These are phyloP conservation scores for Candida ponderosae DNA, from an alignment of 805 yeast genomes.

Conservation along the genomic window DNA sequence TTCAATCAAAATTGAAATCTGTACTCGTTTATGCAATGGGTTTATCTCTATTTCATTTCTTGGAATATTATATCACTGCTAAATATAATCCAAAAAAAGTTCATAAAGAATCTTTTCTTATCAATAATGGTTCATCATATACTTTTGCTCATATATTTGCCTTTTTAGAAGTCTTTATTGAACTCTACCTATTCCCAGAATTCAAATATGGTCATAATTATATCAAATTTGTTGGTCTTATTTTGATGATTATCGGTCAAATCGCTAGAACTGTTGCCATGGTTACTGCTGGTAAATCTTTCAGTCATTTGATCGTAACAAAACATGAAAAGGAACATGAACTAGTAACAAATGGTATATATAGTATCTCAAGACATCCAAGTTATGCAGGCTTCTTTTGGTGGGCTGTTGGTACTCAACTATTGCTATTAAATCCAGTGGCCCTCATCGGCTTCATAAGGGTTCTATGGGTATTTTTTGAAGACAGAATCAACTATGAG, in stretches of 20 bases:
- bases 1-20: constrained; percentile 22
- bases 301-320: constrained; percentile 70
- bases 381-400: constrained; percentile 85
- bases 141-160: constrained; percentile 50
- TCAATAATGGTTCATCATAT: constrained; percentile 57
- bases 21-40: constrained; percentile 42
- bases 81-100: constrained; percentile 59
- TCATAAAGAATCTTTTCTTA: constrained; percentile 60
- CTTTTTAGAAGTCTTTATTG: constrained; percentile 40
- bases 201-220: constrained; percentile 16
- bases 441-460: constrained; percentile 43
- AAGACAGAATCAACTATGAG: constrained; percentile 58
- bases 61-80: constrained; percentile 81
- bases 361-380: constrained; percentile 70
- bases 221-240: constrained; percentile 36
- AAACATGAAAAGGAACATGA: constrained; percentile 46
- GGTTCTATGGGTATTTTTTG: constrained; percentile 66
- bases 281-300: constrained; percentile 81
- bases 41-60: constrained; percentile 61
- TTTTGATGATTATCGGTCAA: constrained; percentile 54
- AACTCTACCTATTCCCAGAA: constrained; percentile 31
- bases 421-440: constrained; percentile 60
- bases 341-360: constrained; percentile 70
- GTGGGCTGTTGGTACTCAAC: constrained; percentile 88
- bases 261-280: constrained; percentile 63